Evolutionary conservation across 495 filamentous ascomycete genomes (phyloP), one percentile per base, ranked within the genome.

Genomic region (Sporormia fimetaria): DNA sequence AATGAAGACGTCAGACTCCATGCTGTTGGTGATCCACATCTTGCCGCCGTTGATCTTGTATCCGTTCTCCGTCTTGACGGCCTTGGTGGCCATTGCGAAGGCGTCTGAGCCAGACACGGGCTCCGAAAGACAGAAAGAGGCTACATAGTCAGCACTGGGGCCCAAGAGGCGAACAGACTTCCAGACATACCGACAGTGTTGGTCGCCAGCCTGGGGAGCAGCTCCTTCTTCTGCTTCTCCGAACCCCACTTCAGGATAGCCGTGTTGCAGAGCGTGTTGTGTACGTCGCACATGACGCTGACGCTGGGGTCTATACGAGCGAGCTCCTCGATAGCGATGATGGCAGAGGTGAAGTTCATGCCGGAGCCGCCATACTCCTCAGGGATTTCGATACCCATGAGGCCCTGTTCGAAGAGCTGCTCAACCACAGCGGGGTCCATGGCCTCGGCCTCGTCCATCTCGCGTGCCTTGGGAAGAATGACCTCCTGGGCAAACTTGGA

Each of bases 1-100:
- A 56, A 99, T 87, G 68, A 94, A 99, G 64, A 96, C 80, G 29
- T 77, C 81, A 3, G 88, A 78, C 67, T 99, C 92, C 66, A 86
- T 78, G 36, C 80, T 75, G 66, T 96, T 99, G 44, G 90, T 95
- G 62, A 99, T 99, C 90, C 90, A 99, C 88, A 95, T 96, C 71
- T 99, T 99, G 57, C 73, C 76, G 34, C 90, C 90, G 38, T 75
- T 82, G 58, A 99, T 79, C 61, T 72, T 80, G 64, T 83, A 96
- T 12, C 87, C 83, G 47, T 78, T 74, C 24, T 79, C 71, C 18
- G 76, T 81, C 61, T 78, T 79, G 50, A 70, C 68, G 18, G 90
- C 90, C 59, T 81, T 81, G 37, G 90, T 95, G 44, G 82, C 76
- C 36, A 99, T 74, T 0, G 92, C 92, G 58, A 99, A 99, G 12